Evolutionary conservation across 805 yeast genomes (phyloP), one percentile per base, ranked within the genome.

Genomic region (Lipomyces mesembrius): DNA sequence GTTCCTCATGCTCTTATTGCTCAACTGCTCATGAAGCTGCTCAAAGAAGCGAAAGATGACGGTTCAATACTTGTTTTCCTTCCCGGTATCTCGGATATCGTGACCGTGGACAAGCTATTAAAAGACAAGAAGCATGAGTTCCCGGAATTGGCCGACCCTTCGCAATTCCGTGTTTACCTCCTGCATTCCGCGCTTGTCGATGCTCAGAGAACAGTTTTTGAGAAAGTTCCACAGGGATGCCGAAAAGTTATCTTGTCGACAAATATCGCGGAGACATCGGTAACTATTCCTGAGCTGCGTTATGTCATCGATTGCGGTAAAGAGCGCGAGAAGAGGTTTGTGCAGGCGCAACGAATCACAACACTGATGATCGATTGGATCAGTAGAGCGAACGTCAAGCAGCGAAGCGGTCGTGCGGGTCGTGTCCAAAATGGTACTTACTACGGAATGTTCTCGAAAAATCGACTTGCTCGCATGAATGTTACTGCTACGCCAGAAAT

Each of bases 221-320:
- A 79, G 56, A 82, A 80, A 57, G 80, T 87, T 2, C 80, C 80
- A 57, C 70, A 74, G 22, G 79, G 78, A 1, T 79, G 83, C 57
- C 79, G 96, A 61, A 91, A 91, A 75, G 88, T 90, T 57, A 88
- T 91, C 35, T 87, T 91, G 57, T 90, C 96, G 0, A 91, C 97
- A 0, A 91, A 91, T 74, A 90, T 91, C 65, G 97, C 97, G 0
- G 97, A 91, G 75, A 91, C 97, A 0, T 91, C 97, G 0, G 81
- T 91, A 71, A 91, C 97, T 0, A 90, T 91, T 22, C 94, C 90
- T 73, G 95, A 96, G 32, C 83, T 91, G 34, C 82, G 81, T 68
- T 90, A 84, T 75, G 97, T 91, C 0, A 84, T 91, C 46, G 97
- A 91, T 75, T 80, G 89, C 46, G 97, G 97, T 0, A 83, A 87